Percentiles rank a stretch among this genome's conserved stretches.
These are phyloP conservation scores for Nothophoma quercina DNA, from an alignment of 2,329 filamentous ascomycete species.

Conservation along the genomic window DNA sequence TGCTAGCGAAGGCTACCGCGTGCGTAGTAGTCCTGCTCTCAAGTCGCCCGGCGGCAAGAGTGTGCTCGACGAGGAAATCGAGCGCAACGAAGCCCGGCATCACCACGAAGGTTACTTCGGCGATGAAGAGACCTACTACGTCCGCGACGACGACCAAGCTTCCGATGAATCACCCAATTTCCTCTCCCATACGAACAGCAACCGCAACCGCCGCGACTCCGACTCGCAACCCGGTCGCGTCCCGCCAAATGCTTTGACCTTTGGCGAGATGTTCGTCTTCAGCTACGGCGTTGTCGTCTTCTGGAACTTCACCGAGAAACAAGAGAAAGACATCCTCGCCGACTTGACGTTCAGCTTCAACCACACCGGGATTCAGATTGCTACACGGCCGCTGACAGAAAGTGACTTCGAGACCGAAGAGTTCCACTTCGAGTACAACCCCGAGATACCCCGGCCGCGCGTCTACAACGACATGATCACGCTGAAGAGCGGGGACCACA, in stretches of 20 bases:
- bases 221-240: slow-evolving; percentile 56
- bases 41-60: slow-evolving; percentile 94
- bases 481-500: slow-evolving; percentile 90
- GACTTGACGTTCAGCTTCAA: slow-evolving; percentile 88
- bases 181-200: slow-evolving; percentile 9
- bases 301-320: slow-evolving; percentile 96
- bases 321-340: slow-evolving; percentile 95
- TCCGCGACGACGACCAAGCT: slow-evolving; percentile 39
- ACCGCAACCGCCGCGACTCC: slow-evolving; percentile 30
- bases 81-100: slow-evolving; percentile 86
- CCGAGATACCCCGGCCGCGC: slow-evolving; percentile 81
- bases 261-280: slow-evolving; percentile 96
- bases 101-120: slow-evolving; percentile 93
- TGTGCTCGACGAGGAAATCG: slow-evolving; percentile 92
- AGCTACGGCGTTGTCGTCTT: slow-evolving; percentile 97
- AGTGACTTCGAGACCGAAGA: slow-evolving; percentile 97
- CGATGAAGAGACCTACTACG: slow-evolving; percentile 68
- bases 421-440: slow-evolving; percentile 97
- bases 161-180: slow-evolving; percentile 23
- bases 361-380: slow-evolving; percentile 70
- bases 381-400: slow-evolving; percentile 81
- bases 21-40: slow-evolving; percentile 88
- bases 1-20: slow-evolving; percentile 83
- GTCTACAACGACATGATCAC: slow-evolving; percentile 99
- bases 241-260: slow-evolving; percentile 74